Evolutionary conservation across 306 rosid species (phyloP).

Genomic region (Fragaria ananassa): DNA sequence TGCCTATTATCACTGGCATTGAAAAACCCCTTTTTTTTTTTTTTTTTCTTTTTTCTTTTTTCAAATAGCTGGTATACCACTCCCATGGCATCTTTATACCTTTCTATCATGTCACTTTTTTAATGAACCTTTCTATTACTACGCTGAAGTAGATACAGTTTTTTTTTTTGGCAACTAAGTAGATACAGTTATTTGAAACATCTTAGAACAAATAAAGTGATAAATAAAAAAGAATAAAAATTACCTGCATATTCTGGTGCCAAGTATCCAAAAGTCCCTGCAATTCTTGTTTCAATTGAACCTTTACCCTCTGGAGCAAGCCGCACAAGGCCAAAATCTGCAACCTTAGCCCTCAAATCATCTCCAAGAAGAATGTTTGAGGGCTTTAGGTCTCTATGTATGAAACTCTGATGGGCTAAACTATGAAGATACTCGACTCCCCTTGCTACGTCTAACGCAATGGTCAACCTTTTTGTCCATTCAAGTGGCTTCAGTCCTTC

Average conservation of each 20-base stretch:
- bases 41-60: background rate
- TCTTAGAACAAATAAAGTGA: background rate
- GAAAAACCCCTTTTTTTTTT: background rate
- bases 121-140: background rate
- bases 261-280: conserved; percentile 89
- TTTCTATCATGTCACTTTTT: background rate
- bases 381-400: conserved; percentile 88
- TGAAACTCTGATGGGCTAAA: conserved; percentile 92
- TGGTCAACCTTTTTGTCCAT: conserved; percentile 67
- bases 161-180: no score
- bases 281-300: conserved; percentile 83
- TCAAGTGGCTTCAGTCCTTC: conserved; percentile 73
- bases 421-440: conserved; percentile 94
- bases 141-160: background rate
- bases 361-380: conserved; percentile 94
- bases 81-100: background rate
- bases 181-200: background rate
- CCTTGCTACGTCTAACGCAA: conserved; percentile 89
- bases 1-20: background rate
- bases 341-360: conserved; percentile 93
- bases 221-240: background rate
- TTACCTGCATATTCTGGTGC: conserved; percentile 96
- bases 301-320: conserved; percentile 95
- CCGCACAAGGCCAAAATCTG: conserved; percentile 89
- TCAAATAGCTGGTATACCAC: background rate